phyloP scores from a whole-genome alignment of 2,329 filamentous ascomycete genomes.

The Fusarium cicatricum region DNA sequence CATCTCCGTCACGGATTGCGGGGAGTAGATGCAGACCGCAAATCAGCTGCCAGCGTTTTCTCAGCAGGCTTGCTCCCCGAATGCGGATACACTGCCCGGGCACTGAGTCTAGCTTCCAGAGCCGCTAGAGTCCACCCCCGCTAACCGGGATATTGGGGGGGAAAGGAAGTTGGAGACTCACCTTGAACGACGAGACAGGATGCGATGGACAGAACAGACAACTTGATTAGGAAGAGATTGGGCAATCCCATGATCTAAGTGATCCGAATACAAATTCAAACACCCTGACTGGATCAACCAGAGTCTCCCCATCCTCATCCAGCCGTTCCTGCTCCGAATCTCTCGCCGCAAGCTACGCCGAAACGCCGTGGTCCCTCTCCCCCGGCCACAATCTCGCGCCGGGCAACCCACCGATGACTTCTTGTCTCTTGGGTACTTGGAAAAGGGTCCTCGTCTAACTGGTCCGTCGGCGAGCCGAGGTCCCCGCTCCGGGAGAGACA shows the following conservation, averaged over 20 bases:
- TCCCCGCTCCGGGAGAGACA: constrained; percentile 30
- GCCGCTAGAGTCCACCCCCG: constrained; percentile 29
- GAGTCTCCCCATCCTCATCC: not conserved
- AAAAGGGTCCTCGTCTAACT: not conserved
- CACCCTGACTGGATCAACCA: not conserved
- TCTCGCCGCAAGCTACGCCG: constrained; percentile 41
- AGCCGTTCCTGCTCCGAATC: not conserved
- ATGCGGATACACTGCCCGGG: constrained; percentile 31
- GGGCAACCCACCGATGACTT: constrained; percentile 37
- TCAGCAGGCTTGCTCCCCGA: constrained; percentile 40
- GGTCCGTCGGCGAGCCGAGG: constrained; percentile 35
- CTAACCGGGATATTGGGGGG: constrained; percentile 22
- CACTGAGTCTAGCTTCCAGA: constrained; percentile 28
- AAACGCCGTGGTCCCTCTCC: constrained; percentile 30
- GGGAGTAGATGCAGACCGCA: constrained; percentile 21
- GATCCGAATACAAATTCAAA: not conserved
- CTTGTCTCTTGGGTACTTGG: not conserved
- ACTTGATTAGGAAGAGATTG: not conserved
- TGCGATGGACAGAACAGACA: not conserved
- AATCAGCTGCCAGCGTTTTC: constrained; percentile 42
- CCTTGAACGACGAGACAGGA: not conserved
- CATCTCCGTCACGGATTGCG: constrained; percentile 7
- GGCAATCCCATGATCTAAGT: not conserved
- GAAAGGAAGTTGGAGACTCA: constrained; percentile 8
- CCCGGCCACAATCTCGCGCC: constrained; percentile 22